A percentile compares a stretch with the other conserved stretches of the same genome.
These are phyloP conservation scores for Obba rivulosa DNA, from an alignment of 768 basidiomycete species.

Conservation along the genomic window DNA sequence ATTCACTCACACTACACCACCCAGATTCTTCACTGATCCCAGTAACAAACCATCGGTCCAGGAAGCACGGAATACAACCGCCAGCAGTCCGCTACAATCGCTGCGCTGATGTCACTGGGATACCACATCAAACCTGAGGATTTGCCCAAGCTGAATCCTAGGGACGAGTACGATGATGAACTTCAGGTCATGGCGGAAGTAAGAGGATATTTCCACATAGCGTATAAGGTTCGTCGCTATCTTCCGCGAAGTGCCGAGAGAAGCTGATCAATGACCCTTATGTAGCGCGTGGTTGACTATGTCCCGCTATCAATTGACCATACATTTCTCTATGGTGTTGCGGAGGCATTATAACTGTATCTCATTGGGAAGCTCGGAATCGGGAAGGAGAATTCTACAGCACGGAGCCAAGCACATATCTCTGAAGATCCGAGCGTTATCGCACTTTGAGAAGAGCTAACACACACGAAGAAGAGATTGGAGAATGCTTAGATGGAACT, in stretches of 20 bases:
- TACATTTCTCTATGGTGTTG: slow-evolving; percentile 37
- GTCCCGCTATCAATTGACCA: slow-evolving; percentile 39
- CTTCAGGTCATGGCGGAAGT: slow-evolving; percentile 66
- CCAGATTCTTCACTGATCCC: no score
- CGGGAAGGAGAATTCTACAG: slow-evolving; percentile 10
- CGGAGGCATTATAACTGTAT: slow-evolving; percentile 12
- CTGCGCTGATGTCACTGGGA: slow-evolving; percentile 11
- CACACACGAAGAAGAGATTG: slow-evolving; percentile 15
- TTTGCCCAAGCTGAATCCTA: slow-evolving; percentile 15
- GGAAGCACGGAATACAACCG: no score
- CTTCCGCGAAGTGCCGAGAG: not conserved
- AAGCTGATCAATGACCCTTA: not conserved
- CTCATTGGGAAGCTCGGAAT: slow-evolving; percentile 23
- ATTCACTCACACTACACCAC: no score
- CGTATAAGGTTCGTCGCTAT: slow-evolving; percentile 8
- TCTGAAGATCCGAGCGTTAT: slow-evolving; percentile 24
- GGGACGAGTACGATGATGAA: slow-evolving; percentile 49
- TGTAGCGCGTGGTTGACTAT: slow-evolving; percentile 37
- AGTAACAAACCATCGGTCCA: no score
- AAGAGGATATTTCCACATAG: slow-evolving; percentile 71
- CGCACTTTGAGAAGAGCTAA: slow-evolving; percentile 19
- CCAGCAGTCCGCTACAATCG: slow-evolving; percentile 2
- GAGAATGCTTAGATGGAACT: slow-evolving; percentile 20
- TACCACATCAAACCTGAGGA: slow-evolving; percentile 10
- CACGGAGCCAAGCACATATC: slow-evolving; percentile 20